Evolutionary conservation across 371 early-diverging fungal genomes (phyloP).

Genomic region (Mucor circinelloides): DNA sequence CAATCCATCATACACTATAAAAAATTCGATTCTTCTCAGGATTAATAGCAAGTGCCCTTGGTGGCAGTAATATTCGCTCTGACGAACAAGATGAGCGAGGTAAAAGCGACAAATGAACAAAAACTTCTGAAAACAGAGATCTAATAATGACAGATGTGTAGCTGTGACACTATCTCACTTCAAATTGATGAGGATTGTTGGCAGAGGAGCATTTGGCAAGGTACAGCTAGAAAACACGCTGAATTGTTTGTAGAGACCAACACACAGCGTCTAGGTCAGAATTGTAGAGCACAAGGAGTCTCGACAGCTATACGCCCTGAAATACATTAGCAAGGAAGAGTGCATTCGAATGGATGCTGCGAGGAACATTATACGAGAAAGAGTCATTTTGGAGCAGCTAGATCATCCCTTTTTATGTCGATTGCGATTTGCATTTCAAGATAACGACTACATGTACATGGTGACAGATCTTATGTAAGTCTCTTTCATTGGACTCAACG

Average conservation of each 20-base stretch:
- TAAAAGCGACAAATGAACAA: constrained; percentile 11
- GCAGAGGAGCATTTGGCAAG: constrained; percentile 81
- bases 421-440: constrained; percentile 85
- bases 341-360: constrained; percentile 79
- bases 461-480: constrained; percentile 80
- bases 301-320: constrained; percentile 74
- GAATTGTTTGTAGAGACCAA: background rate
- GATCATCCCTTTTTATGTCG: constrained; percentile 81
- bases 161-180: constrained; percentile 67
- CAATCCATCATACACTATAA: background rate
- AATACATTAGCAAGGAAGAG: constrained; percentile 82
- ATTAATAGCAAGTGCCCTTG: constrained; percentile 48
- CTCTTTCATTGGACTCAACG: background rate
- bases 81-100: constrained; percentile 38
- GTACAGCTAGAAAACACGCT: constrained; percentile 28
- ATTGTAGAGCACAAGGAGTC: constrained; percentile 75
- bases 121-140: background rate
- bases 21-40: constrained; percentile 56
- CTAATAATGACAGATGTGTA: constrained; percentile 7
- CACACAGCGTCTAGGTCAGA: constrained; percentile 54
- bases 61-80: constrained; percentile 30
- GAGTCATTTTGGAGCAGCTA: constrained; percentile 76
- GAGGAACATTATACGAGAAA: constrained; percentile 79
- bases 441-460: constrained; percentile 85
- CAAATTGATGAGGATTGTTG: constrained; percentile 67